These are phyloP conservation scores for Centella asiatica DNA, from an alignment of 129 eudicot species.

Conservation along the genomic window DNA sequence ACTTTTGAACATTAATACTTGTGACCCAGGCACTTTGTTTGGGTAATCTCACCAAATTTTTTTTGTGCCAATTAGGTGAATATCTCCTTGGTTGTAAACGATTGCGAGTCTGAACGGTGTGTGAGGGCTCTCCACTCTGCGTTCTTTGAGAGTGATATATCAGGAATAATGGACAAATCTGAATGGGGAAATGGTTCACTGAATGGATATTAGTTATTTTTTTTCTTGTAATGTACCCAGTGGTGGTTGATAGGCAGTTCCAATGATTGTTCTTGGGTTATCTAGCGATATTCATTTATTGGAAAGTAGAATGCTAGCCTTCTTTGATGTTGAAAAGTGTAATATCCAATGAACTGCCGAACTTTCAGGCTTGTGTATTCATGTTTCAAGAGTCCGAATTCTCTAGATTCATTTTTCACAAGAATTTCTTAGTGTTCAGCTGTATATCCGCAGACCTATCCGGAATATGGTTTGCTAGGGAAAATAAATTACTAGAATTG, in stretches of 20 bases:
- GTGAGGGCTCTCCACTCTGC: conserved; percentile 83
- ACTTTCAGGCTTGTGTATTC: too few relatives aligned
- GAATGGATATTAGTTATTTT: neutral
- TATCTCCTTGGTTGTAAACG: conserved; percentile 90
- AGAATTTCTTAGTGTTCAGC: too few relatives aligned
- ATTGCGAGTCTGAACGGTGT: conserved; percentile 81
- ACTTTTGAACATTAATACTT: too few relatives aligned
- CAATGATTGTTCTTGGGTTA: too few relatives aligned
- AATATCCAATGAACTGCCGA: too few relatives aligned
- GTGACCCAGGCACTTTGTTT: too few relatives aligned
- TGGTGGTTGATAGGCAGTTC: neutral
- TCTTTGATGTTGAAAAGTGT: neutral
- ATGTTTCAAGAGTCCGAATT: neutral
- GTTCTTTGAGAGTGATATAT: conserved; percentile 63
- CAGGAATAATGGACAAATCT: conserved; percentile 24
- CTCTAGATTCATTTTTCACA: too few relatives aligned
- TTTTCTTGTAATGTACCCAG: neutral
- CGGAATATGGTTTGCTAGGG: too few relatives aligned
- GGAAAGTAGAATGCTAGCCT: neutral
- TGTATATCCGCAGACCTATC: too few relatives aligned
- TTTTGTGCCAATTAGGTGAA: conserved; percentile 50
- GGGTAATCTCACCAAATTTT: neutral
- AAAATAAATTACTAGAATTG: too few relatives aligned
- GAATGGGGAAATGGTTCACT: conserved; percentile 16
- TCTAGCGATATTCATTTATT: neutral